Evolutionary conservation across 768 basidiomycete species (phyloP), one percentile per base, ranked within the genome.

Genomic region (Tremella yokohamensis): DNA sequence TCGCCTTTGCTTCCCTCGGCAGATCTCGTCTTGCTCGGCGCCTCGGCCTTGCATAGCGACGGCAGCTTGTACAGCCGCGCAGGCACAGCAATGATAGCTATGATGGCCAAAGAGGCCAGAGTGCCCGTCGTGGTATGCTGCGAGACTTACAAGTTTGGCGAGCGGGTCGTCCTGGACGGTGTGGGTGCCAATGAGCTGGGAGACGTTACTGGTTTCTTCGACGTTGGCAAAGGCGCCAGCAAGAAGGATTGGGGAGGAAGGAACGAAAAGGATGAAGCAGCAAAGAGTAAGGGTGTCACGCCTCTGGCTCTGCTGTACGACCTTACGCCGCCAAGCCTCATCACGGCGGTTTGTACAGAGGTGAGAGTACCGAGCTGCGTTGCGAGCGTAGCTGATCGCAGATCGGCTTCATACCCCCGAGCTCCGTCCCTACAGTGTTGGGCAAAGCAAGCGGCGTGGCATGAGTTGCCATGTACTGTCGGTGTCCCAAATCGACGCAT

Each of bases 101-200:
- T 98, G 93, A 85, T 97, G 82, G 89, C 90, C 1, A 90, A 89
- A 76, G 84, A 84, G 48, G 83, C 87, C 68, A 86, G 85, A 20
- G 87, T 97, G 0, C 94, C 96, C 3, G 92, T 98, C 7, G 84
- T 99, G 37, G 91, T 96, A 22, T 97, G 92, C 63, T 96, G 93
- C 68, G 96, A 98, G 78, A 99, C 96, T 3, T 98, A 98, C 80
- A 99, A 99, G 76, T 98, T 93, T 69, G 88, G 89, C 16, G 94
- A 98, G 66, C 84, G 85, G 34, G 87, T 98, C 25, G 86, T 89
- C 76, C 80, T 98, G 54, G 96, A 99, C 75, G 88, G 88, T 18
- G 92, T 99, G 66, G 90, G 88, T 44, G 91, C 89, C 77, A 99
- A 99, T 69, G 96, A 99, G 77, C 80, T 97, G 40, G 96, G 94